A percentile compares a stretch with the other conserved stretches of the same genome.
Conservation (phyloP, 192 early-diverging fungal genomes). For the Umbelopsis ramanniana region DNA sequence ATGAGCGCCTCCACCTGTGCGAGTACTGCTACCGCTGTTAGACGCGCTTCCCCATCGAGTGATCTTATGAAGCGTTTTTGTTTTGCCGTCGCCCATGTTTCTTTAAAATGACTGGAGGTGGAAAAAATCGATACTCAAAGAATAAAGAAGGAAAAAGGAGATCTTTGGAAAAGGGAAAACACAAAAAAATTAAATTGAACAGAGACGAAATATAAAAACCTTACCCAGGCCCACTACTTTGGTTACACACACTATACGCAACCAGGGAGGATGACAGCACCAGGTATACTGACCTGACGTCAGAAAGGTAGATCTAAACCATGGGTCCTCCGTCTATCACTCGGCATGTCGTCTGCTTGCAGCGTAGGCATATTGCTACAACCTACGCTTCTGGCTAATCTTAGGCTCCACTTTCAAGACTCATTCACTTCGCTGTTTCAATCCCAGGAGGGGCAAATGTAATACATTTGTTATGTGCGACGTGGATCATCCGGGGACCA, state of each 20-base stretch:
- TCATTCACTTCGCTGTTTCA: slow-evolving; percentile 1
- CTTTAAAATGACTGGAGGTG: background rate
- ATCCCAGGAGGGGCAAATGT: background rate
- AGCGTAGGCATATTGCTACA: no score
- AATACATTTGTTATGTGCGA: background rate
- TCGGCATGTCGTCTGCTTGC: no score
- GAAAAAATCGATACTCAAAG: no score
- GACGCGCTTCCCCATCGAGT: slow-evolving; percentile 20
- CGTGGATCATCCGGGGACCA: background rate
- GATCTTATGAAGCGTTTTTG: slow-evolving; percentile 18
- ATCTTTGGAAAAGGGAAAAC: background rate
- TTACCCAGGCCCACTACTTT: background rate
- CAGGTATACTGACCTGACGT: background rate
- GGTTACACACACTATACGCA: slow-evolving; percentile 10
- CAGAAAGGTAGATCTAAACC: background rate
- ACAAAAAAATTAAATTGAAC: background rate
- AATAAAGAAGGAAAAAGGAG: background rate
- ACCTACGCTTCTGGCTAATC: no score
- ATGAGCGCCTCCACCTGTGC: slow-evolving; percentile 1
- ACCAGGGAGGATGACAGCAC: background rate
- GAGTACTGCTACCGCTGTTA: background rate
- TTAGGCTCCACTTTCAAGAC: background rate
- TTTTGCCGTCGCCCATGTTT: slow-evolving; percentile 13
- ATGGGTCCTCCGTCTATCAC: no score
- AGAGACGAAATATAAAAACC: no score